Evolutionary conservation across 768 basidiomycete species (phyloP), one percentile per base, ranked within the genome.

Genomic region (Tricholoma bakamatsutake): DNA sequence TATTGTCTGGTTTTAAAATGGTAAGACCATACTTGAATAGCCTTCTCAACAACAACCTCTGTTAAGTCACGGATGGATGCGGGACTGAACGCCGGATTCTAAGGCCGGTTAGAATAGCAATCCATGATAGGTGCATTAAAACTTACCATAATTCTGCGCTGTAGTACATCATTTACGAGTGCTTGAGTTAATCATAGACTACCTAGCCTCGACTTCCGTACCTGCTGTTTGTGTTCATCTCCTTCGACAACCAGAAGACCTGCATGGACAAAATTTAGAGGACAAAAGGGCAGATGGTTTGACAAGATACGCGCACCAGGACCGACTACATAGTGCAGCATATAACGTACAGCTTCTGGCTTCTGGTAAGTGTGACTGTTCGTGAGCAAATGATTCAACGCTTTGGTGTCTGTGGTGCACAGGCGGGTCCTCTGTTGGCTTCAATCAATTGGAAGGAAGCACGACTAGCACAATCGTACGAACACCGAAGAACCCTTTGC

Each of bases 1-100:
- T 17, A n/a, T 31, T n/a, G 13, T 8, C 17, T 8, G 8, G 46
- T 31, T n/a, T 31, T 28, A 31, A 30, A 47, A 17, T 2, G 3
- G 18, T 2, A 15, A 2, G 15, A 12, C 43, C 54, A 15, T 61
- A 81, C 84, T 66, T 79, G 67, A 0, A 75, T 59, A 1, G 84
- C 69, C 64, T 84, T 86, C 4, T 76, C 74, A 5, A 82, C 57
- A 57, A 87, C 85, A 6, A 81, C 79, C 11, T 73, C 73, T 0
- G 82, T 82, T 11, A 87, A 61, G 39, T 79, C 80, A 3, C 84
- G 73, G 37, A 87, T 76, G 59, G 86, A 84, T 1, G 76, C 67
- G 2, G 76, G 73, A 1, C 84, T 83, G 59, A 88, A 88, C 0
- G 84, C 84, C 10, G 86, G 86, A 58, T 87, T 88, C 85, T 80